Evolutionary conservation across 805 yeast genomes (phyloP), one percentile per base, ranked within the genome.

Genomic region (Saccharomyces mikatae): DNA sequence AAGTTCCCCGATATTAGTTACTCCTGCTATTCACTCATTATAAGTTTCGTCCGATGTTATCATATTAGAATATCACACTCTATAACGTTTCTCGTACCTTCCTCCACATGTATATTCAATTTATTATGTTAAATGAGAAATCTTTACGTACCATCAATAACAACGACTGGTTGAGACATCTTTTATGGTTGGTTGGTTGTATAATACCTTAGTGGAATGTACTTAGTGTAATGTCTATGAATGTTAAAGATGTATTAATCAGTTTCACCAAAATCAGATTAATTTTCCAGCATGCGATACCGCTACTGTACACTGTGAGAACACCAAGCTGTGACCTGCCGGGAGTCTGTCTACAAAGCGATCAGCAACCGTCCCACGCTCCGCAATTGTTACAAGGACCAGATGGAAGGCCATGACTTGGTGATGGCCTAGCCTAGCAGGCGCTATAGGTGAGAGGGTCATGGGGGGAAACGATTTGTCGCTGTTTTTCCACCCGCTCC

Each of bases 111-210:
- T 14, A 13, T 30, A 36, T 17, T 36, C 44, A 36, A 36, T 17
- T 17, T n/a, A 3, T 6, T 17, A 6, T 21, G 22, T 36, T 36
- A n/a, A 49, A 27, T 28, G 21, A 26, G 11, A 29, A 41, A 8
- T 50, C 46, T 32, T 13, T 48, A 80, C 84, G 72, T 82, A 81
- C 96, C 96, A 84, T 90, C 97, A 84, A 90, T 86, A 80, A 91
- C 97, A 82, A 89, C 89, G 81, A 87, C 96, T 80, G 95, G 92
- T 83, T 90, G 96, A 69, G 74, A 70, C 76, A 73, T 74, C 64
- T 65, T 71, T 66, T 66, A 67, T 62, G 60, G 62, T 62, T 61
- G 62, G 64, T 60, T 62, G 62, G 58, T 53, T 52, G 58, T 36
- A 9, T 36, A 17, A 36, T 36, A 36, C 44, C 44, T 36, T 36